Evolutionary conservation across 352 stramenopile species (phyloP).

Genomic region (Thalassiosira hispida): DNA sequence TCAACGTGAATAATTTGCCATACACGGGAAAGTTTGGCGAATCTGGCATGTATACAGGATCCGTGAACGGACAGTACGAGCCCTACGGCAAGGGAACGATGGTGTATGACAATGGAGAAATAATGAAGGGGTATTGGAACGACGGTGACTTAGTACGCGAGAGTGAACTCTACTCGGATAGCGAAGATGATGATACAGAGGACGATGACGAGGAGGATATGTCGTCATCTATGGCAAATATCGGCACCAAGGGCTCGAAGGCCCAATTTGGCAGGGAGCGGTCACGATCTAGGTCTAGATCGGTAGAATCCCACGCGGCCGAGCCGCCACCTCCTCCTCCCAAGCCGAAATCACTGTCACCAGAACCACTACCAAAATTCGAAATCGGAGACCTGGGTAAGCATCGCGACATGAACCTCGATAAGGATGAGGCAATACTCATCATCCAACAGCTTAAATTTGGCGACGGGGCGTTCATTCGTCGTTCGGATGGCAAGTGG

Average conservation of each 20-base stretch:
- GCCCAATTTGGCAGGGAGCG: constrained; percentile 17
- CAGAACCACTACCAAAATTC: constrained; percentile 16
- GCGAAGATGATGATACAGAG: constrained; percentile 43
- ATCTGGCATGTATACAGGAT: constrained; percentile 53
- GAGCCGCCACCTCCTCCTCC: constrained; percentile 7
- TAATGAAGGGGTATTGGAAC: constrained; percentile 50
- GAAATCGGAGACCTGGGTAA: constrained; percentile 45
- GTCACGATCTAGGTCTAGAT: constrained; percentile 41
- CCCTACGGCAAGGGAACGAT: constrained; percentile 54
- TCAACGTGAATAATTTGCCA: constrained; percentile 45
- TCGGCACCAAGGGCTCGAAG: constrained; percentile 5
- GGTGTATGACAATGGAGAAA: constrained; percentile 47
- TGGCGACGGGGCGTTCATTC: constrained; percentile 52
- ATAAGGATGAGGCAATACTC: constrained; percentile 28
- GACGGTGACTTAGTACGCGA: constrained; percentile 52
- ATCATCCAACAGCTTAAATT: constrained; percentile 41
- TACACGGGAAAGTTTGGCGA: constrained; percentile 48
- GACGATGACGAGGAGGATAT: constrained; percentile 43
- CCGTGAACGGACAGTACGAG: constrained; percentile 49
- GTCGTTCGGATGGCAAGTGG: constrained; percentile 55
- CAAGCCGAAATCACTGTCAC: neutral
- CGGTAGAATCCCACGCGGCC: constrained; percentile 6
- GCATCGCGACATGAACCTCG: constrained; percentile 40
- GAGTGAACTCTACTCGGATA: constrained; percentile 39
- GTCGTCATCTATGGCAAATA: constrained; percentile 45